phyloP scores from a whole-genome alignment of 768 basidiomycete species.

The Daedaleopsis nitida region DNA sequence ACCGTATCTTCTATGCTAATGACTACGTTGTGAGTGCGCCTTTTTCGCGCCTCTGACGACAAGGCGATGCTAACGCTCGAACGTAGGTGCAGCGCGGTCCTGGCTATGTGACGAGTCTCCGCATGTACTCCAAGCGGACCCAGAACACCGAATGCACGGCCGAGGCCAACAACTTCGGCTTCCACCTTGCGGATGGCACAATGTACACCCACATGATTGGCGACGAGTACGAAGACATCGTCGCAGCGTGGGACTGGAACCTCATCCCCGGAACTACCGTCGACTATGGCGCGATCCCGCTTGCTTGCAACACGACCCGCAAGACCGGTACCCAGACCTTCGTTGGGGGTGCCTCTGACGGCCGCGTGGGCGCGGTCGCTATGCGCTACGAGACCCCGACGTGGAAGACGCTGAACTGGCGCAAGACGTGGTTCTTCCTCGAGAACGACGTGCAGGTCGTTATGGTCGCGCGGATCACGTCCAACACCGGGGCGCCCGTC shows the following conservation, averaged over 20 bases:
- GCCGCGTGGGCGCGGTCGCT: constrained; percentile 51
- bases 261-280: constrained; percentile 69
- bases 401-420: constrained; percentile 53
- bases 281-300: constrained; percentile 55
- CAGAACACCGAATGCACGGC: constrained; percentile 65
- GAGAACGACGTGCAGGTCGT: constrained; percentile 60
- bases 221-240: constrained; percentile 69
- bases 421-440: constrained; percentile 73
- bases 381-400: constrained; percentile 67
- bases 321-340: constrained; percentile 51
- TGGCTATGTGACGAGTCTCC: constrained; percentile 59
- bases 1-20: constrained; percentile 62
- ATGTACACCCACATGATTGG: constrained; percentile 61
- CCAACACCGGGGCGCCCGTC: constrained; percentile 47
- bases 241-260: constrained; percentile 73
- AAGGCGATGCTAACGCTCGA: too few relatives aligned
- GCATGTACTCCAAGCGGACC: constrained; percentile 61
- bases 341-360: constrained; percentile 65
- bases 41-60: too few relatives aligned
- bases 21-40: constrained; percentile 59
- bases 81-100: constrained; percentile 60
- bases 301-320: constrained; percentile 46
- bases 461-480: constrained; percentile 54
- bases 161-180: constrained; percentile 62
- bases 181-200: constrained; percentile 65